These are phyloP conservation scores for Amanita fuliginea DNA, from an alignment of 768 basidiomycete genomes.

Conservation along the genomic window DNA sequence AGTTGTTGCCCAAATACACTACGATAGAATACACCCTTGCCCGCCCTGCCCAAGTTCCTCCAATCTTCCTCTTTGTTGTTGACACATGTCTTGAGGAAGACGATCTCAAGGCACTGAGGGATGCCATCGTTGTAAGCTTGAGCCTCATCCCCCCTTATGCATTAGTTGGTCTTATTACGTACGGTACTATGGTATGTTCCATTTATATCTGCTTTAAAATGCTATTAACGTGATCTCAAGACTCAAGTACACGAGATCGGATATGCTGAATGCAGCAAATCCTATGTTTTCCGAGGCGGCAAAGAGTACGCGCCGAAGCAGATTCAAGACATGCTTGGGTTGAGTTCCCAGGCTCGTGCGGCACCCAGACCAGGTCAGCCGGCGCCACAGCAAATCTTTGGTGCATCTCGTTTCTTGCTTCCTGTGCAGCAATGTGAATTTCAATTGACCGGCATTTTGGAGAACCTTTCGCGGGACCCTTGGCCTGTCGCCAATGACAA, in stretches of 20 bases:
- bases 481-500: conserved; percentile 98
- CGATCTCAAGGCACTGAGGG: conserved; percentile 89
- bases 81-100: conserved; percentile 96
- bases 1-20: conserved; percentile 95
- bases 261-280: conserved; percentile 92
- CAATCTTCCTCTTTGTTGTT: conserved; percentile 94
- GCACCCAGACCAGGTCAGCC: conserved; percentile 83
- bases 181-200: conserved; percentile 78
- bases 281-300: conserved; percentile 96
- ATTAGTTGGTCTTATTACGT: conserved; percentile 92
- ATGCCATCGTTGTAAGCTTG: conserved; percentile 90
- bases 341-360: conserved; percentile 68
- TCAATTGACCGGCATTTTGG: conserved; percentile 88
- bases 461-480: conserved; percentile 79
- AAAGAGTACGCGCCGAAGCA: conserved; percentile 96
- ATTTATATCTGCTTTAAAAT: conserved; percentile 12
- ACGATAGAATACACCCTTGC: conserved; percentile 99
- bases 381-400: conserved; percentile 68
- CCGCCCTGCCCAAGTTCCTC: conserved; percentile 84
- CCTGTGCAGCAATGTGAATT: conserved; percentile 92
- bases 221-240: conserved; percentile 26
- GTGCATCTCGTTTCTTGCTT: conserved; percentile 84
- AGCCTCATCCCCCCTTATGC: conserved; percentile 89
- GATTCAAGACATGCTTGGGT: conserved; percentile 95
- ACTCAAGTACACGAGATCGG: conserved; percentile 98